Base-by-base conservation (phyloP, 805 yeast species). In the Metschnikowia kunwiensis region DNA sequence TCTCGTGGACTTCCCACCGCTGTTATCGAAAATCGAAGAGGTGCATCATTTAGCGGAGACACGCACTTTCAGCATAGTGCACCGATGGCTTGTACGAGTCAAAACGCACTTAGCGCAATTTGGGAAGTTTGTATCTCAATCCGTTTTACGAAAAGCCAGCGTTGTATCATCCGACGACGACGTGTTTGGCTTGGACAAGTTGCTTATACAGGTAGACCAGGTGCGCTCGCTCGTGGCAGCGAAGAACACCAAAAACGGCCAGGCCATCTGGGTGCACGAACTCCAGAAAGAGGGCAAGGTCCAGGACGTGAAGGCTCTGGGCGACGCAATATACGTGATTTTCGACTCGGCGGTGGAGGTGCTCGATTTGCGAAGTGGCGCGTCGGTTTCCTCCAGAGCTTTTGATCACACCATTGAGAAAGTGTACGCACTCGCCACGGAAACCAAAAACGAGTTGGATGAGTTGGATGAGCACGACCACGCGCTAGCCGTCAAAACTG, bases 71-170 rank as follows among this genome's bases (percentile, higher is more conserved):
- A 47, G 56, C 25, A 35, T 58, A 7, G 17, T 49, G 9, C 12
- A 36, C 9, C 57, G 61, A 19, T 62, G 65, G 63, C 24, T 60
- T 11, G 43, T 42, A 22, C 53, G 72, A 46, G 36, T 50, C 21
- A 43, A 40, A 23, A 53, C 64, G 34, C 72, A 68, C 33, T 54
- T 65, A 43, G 38, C 52, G 4, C 63, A 61, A 23, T 42, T 68
- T 12, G 71, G 72, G 1, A 50, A 41, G 28, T 57, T 45, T 2
- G 44, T 49, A 1, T 44, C 35, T 7, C 32, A 15, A 12, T n/a
- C 23, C 10, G 13, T 27, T 9, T 5, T 25, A 11, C 12, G 32
- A 6, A 27, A 32, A 28, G 12, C 9, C 2, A 20, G 12, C 4
- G 24, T 10, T 6, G 30, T 41, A 12, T 27, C 34, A 14, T 20